Base-by-base conservation (phyloP, 1,284 basidiomycete genomes). In the Ceratobasidium sp. region DNA sequence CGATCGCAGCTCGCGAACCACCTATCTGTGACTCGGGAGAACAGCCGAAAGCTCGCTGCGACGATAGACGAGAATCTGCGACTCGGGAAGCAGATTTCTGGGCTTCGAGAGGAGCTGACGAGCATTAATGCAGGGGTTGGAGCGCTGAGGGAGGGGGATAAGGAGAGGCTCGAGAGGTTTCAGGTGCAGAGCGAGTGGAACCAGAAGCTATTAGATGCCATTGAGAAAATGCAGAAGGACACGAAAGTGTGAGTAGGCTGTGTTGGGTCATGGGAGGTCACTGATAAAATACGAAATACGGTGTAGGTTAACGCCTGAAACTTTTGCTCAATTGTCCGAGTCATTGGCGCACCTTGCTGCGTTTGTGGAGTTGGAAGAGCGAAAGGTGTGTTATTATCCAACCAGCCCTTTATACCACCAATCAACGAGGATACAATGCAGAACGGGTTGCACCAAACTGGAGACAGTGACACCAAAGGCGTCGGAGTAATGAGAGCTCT, bases 151-250 rank as follows among this genome's bases (percentile, higher is more conserved):
- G 30, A 44, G 6, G 66, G 44, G 40, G 56, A 70, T 23, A 70
- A 49, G 42, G 66, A 59, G 14, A 70, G 49, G 44, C 42, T 46
- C 23, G 54, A 30, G 21, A 18, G 54, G 18, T 40, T 59, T n/a
- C 30, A 58, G 66, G 30, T 6, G 3, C 66, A 70, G 54, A 49
- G 16, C 3, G 53, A 59, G 33, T 70, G 66, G 66, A 70, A 70
- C 44, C 9, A 58, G 54, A 54, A 70, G 40, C 30, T 70, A 23
- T 25, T 70, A 25, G 54, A 14, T 59, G 54, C 66, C 28, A 49
- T 70, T 23, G 66, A 70, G 40, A 70, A 48, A 36, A 70, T 70
- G 53, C 66, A 59, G 30, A 59, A 59, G 66, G 66, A 70, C 25
- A 70, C 53, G 16, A 54, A 54, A 58, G 38, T 54, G 66, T 70